Evolutionary conservation across 1,284 basidiomycete genomes (phyloP), one percentile per base, ranked within the genome.

Genomic region (Ustilago xerochloae): DNA sequence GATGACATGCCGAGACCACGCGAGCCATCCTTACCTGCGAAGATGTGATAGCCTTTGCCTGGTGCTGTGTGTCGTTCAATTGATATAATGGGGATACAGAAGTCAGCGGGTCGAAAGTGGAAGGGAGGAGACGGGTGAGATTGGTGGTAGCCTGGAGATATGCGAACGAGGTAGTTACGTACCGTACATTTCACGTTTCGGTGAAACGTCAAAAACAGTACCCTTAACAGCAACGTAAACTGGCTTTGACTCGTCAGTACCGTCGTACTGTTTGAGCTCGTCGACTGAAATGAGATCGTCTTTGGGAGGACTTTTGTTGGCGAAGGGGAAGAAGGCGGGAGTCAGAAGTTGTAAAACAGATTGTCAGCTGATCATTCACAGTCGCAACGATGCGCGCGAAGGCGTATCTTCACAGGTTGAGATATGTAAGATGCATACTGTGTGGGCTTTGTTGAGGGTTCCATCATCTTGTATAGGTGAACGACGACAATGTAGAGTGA

Each of bases 211-310:
- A 84, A 94, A 94, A 12, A 94, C 87, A 0, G 89, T 62, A 91
- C 92, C 92, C 87, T 94, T 96, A 84, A 95, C 93, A 46, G 92
- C 90, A 35, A 96, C 92, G 75, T 92, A 93, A 56, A 96, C 92
- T 0, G 92, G 91, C 80, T 89, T 89, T 36, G 83, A 79, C 0
- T 87, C 77, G 63, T 90, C 88, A 0, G 87, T 86, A 10, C 93
- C 93, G 84, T 94, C 89, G 81, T 87, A 94, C 78, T 87, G 78
- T 58, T 87, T 89, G 66, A 96, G 87, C 79, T 91, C 86, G 63
- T 89, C 89, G 20, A 88, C 86, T 0, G 91, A 92, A 85, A 89
- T 91, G 0, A 91, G 90, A 81, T 92, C 90, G 77, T 92, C 88
- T 81, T 91, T 92, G 26, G 93, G 92, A 3, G 91, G 90, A 24